Evolutionary conservation across 192 early-diverging fungal species (phyloP), one percentile per base, ranked within the genome.

Genomic region (Mortierella antarctica): DNA sequence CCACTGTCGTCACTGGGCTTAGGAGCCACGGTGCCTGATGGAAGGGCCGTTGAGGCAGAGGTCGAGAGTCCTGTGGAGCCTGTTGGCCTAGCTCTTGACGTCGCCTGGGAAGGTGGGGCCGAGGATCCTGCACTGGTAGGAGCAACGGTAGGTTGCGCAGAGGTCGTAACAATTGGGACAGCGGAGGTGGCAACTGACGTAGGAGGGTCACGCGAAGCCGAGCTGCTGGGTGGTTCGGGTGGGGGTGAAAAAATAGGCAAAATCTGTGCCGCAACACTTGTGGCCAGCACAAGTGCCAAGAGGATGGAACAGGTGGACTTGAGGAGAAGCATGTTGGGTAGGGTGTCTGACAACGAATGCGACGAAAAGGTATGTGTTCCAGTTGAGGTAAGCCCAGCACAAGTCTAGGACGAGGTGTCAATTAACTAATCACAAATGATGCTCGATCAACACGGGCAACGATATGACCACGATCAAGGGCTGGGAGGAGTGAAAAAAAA

Each of bases 281-380:
- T 49, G 47, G 54, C 70, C 61, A 72, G 52, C 53, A 57, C 20
- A 60, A 72, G 52, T 45, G 61, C 70, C 53, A 72, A 15, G 47
- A 72, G 45, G 45, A 55, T 9, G 15, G 53, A 14, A 14, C 55
- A 17, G 40, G 9, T 63, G 7, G 53, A 44, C 57, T 62, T 63
- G 52, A 64, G 31, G 3, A 31, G 13, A 18, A 50, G 18, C 70
- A 72, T 72, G 49, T 18, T 64, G 13, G 39, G 7, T 58, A 59
- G 31, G 3, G 23, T 21, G 14, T 31, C 31, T 31, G 31, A 31
- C 31, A 31, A 31, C 31, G 31, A 31, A 31, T 31, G 31, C 3
- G 3, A 31, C 31, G 31, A 31, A 31, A 31, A 31, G 31, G 31
- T 31, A 31, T 31, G 31, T 31, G 31, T 31, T 31, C 31, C 31